Evolutionary conservation across 116 monocot genomes (phyloP), one percentile per base, ranked within the genome.

Genomic region (Iris pallida): DNA sequence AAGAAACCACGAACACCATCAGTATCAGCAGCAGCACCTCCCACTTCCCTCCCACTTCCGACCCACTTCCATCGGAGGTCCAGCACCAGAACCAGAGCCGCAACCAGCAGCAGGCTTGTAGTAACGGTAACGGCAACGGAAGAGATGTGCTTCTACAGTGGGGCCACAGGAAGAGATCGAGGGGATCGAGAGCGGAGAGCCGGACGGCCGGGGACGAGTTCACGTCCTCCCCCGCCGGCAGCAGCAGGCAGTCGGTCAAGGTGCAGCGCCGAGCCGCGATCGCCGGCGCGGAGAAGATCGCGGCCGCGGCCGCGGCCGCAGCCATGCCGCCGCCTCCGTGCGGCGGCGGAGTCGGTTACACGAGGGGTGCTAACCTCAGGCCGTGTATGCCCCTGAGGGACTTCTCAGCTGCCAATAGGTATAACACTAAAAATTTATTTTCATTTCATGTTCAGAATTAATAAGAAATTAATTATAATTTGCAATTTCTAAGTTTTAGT

Each of bases 151-250:
- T 61, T 10, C 61, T 61, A 2, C 15, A 61, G 43, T 61, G 61
- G 61, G 61, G 61, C 13, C 61, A 61, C 40, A 61, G 42, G 13
- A 61, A 61, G 61, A 20, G 61, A 12, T 61, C 61, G 8, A 42
- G 30, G n/a, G 30, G 19, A 10, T 61, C 61, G 9, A 61, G 61
- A 13, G 13, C 20, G 13, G 30, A 40, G 43, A 5, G 10, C 13
- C 49, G 49, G 11, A 51, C 49, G 49, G 11, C 13, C 49, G 49
- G 49, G 13, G 20, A 40, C 13, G 49, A 51, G 49, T 51, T 4
- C 49, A 9, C 49, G 11, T 51, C 49, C 2, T 30, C 30, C 30
- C 30, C 0, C 30, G 30, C 30, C 30, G 30, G 2, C 30, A 3
- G 30, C 30, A 30, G 30, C 49, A 51, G 49, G 49, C 49, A 51